Evolutionary conservation across 768 basidiomycete species (phyloP), one percentile per base, ranked within the genome.

Genomic region (Suillus plorans): DNA sequence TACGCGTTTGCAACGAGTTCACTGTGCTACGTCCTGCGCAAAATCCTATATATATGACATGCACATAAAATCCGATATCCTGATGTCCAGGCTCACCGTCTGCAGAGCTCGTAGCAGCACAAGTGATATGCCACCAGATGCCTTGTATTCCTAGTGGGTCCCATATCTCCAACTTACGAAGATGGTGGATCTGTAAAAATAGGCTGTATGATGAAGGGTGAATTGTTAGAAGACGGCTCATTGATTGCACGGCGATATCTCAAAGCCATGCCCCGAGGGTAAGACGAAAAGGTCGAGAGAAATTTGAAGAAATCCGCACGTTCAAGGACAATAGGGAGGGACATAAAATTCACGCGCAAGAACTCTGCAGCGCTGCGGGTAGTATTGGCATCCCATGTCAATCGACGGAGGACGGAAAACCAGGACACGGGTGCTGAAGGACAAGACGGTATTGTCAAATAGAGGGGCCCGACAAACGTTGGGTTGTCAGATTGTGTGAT

Each of bases 351-450:
- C 34, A 73, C 65, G 18, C 65, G 68, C 42, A 73, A 42, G 49
- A 75, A 68, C 22, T 71, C 71, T 1, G 71, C 58, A 69, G 69
- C 71, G 31, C 60, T 36, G 0, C 60, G 39, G 63, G 71, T 73
- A 16, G 63, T 60, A 25, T 62, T 47, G 7, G 71, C 69, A 45
- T 66, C 66, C 72, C 73, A 75, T 13, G 58, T 64, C n/a, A 73
- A 41, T 28, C 60, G 63, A 6, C 34, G 65, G n/a, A 75, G 28
- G 44, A 67, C 71, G 0, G 73, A 67, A 34, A 75, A 73, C 58
- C 73, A 71, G 39, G 66, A 42, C 3, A 53, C 50, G 7, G 53
- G 49, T 14, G 65, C 52, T 3, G 71, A 72, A 9, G 65, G 66
- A 42, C 56, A 55, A 18, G 66, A 63, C 60, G 71, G 64, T 55